A percentile compares a stretch with the other conserved stretches of the same genome.
phyloP scores from a whole-genome alignment of 1,284 basidiomycete species.

The Malassezia restricta region DNA sequence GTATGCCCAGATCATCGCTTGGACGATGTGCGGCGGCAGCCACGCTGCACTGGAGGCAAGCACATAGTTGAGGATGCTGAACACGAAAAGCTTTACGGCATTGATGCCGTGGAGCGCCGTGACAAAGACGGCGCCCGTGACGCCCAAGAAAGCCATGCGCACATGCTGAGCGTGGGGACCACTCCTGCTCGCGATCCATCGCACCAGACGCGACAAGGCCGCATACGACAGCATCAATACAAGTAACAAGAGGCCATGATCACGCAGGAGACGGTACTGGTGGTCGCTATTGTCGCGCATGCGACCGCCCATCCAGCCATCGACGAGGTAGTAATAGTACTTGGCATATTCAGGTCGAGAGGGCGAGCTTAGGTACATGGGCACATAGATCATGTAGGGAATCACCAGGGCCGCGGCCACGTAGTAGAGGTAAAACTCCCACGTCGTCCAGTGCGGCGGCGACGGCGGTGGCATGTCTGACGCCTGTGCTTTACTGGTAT shows the following conservation, averaged over 20 bases:
- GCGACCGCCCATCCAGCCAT: conserved; percentile 51
- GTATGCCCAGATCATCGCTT: conserved; percentile 54
- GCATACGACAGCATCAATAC: conserved; percentile 38
- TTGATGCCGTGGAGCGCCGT: conserved; percentile 75
- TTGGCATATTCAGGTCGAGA: conserved; percentile 58
- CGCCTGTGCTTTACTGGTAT: not conserved
- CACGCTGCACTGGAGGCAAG: conserved; percentile 47
- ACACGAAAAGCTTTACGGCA: conserved; percentile 62
- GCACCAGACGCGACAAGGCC: conserved; percentile 32
- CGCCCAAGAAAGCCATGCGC: conserved; percentile 46
- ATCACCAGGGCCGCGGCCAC: conserved; percentile 57
- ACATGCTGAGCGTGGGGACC: not conserved
- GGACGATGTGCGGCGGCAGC: conserved; percentile 47
- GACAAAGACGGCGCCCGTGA: conserved; percentile 60
- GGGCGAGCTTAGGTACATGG: conserved; percentile 62
- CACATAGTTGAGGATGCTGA: conserved; percentile 61
- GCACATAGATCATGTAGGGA: conserved; percentile 68
- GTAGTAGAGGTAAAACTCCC: conserved; percentile 72
- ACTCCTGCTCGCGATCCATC: not conserved
- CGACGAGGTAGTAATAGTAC: conserved; percentile 56
- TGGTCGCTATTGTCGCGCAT: conserved; percentile 48
- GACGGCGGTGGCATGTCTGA: not conserved
- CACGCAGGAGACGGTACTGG: conserved; percentile 47
- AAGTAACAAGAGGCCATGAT: conserved; percentile 36
- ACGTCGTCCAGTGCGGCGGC: conserved; percentile 59